These are phyloP conservation scores for Rhynchospora pubera DNA, from an alignment of 176 grass and related monocot genomes.

Conservation along the genomic window DNA sequence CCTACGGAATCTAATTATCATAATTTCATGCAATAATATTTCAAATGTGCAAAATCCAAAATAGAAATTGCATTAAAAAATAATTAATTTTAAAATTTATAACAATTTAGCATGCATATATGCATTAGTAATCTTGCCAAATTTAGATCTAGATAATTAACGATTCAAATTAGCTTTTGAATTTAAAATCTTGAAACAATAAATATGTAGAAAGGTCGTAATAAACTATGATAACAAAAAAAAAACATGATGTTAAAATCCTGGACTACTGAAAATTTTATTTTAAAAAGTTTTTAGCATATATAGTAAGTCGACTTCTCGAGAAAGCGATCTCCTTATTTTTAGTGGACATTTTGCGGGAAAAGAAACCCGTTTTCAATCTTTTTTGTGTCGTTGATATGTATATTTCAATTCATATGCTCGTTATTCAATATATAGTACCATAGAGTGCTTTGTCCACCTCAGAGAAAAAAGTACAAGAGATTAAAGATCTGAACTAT, in stretches of 20 bases:
- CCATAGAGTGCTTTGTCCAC: not conserved
- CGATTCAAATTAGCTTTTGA: not conserved
- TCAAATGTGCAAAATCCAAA: no score
- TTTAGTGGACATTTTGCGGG: no score
- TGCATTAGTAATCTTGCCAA: not conserved
- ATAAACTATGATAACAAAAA: not conserved
- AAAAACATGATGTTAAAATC: not conserved
- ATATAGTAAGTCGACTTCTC: no score
- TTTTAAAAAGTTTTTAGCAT: no score
- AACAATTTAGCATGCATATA: not conserved
- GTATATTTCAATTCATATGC: no score
- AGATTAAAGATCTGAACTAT: not conserved
- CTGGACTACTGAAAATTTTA: not conserved
- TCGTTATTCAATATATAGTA: not conserved
- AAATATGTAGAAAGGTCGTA: not conserved
- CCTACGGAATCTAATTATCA: no score
- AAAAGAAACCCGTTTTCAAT: no score
- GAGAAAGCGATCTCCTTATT: no score
- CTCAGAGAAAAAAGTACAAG: not conserved
- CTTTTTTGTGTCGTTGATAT: no score
- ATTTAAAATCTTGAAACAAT: not conserved
- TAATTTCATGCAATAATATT: no score
- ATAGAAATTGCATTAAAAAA: not conserved
- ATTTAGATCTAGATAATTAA: not conserved
- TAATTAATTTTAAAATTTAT: not conserved